phyloP scores from a whole-genome alignment of 2,329 filamentous ascomycete species.

The Sordariomycetes sp. region DNA sequence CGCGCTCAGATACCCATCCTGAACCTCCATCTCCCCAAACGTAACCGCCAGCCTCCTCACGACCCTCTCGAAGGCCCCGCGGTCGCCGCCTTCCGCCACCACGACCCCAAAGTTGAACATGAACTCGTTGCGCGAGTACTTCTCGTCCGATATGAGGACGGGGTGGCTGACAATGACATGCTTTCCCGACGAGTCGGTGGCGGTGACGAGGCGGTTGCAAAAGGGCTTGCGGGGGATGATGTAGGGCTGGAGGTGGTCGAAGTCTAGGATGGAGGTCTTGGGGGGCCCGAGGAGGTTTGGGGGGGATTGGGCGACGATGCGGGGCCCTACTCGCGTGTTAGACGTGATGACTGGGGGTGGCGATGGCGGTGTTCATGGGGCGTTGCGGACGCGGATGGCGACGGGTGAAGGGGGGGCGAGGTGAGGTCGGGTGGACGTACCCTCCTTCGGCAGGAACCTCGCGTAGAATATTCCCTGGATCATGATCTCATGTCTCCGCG shows the following conservation, averaged over 20 bases:
- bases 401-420: not conserved
- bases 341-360: not conserved
- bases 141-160: conserved; percentile 69
- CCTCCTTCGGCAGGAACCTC: conserved; percentile 53
- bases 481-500: conserved; percentile 24
- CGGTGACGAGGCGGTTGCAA: conserved; percentile 79
- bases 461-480: conserved; percentile 62
- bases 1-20: conserved; percentile 68
- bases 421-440: conserved; percentile 18
- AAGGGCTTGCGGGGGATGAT: conserved; percentile 92
- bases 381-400: no score
- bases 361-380: not conserved
- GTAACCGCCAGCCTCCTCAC: conserved; percentile 75
- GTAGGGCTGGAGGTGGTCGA: conserved; percentile 77
- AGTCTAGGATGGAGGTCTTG: conserved; percentile 62
- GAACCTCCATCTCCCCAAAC: conserved; percentile 83
- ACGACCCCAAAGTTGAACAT: conserved; percentile 97
- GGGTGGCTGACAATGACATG: conserved; percentile 80
- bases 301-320: conserved; percentile 29
- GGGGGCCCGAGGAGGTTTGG: conserved; percentile 19
- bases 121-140: conserved; percentile 87
- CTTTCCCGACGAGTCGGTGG: conserved; percentile 55
- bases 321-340: conserved; percentile 33
- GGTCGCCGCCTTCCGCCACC: conserved; percentile 52
- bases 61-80: conserved; percentile 69